Evolutionary conservation across 2,329 filamentous ascomycete species (phyloP), one percentile per base, ranked within the genome.

Genomic region (Cercospora zeae-maydis): DNA sequence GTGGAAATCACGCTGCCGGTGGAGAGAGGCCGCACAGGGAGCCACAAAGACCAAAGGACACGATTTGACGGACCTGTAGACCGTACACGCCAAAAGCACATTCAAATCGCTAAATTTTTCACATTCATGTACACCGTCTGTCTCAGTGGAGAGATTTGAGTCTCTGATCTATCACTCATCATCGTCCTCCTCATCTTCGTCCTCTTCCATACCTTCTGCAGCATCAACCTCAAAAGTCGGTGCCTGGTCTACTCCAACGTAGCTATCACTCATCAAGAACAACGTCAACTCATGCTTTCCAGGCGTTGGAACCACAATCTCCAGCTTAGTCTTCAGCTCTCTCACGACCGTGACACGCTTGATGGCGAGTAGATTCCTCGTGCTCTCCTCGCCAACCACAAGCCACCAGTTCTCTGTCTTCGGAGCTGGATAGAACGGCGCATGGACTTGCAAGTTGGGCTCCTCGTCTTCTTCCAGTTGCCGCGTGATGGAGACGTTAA

Each of bases 351-450:
- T 96, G 64, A 99, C 88, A 70, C 93, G 86, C 83, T 98, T 99
- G 81, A 98, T 96, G 2, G 91, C 93, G 62, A 98, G 82, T 66
- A 99, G 81, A 67, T 84, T 93, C 81, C 92, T 93, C 42, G 89
- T 91, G 75, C 86, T 89, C 79, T 97, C 92, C 71, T 98, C 93
- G 31, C 93, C 93, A 34, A 99, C 91, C 19, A 99, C 91, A 61
- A 99, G 80, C 95, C 95, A 99, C 93, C 93, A 99, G 75, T 95
- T 96, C 83, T 99, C 95, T 81, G 91, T 89, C 83, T 99, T 99
- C 77, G 89, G 89, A 55, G 78, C 82, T 0, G 95, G 93, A 75
- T 95, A 99, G 82, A 98, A 99, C 0, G 95, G 95, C 57, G 93
- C 93, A 75, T 98, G 93, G 1, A 98, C 96, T 1, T 88, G 88